Base-by-base conservation (phyloP, 23 red algal species). In the Gracilaria domingensis region DNA sequence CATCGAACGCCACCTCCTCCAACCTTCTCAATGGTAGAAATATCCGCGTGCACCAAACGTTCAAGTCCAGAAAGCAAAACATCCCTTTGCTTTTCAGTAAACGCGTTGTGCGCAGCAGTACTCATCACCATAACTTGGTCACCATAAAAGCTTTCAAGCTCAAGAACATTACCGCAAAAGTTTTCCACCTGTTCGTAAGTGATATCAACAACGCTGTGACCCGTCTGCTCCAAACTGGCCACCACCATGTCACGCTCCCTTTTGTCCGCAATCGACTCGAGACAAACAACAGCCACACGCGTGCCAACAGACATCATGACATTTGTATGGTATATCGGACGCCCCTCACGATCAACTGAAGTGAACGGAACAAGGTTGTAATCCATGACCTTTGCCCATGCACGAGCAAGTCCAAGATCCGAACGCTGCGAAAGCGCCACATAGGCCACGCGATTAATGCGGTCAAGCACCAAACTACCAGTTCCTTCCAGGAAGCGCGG, bases 281-380 rank as follows among this genome's bases (percentile, higher is more conserved):
- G 79, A 47, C 93, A 96, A 38, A 98, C 87, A 14, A 98, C 80
- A 16, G 93, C 96, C 38, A 93, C 89, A 16, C 77, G 90, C n/a
- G 96, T 93, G 36, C 96, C 96, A 18, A 98, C 90, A 45, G 79
- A 75, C 96, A 98, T 95, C 96, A 98, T 98, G 62, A 98, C 96
- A 44, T 98, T 98, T 24, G 96, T 98, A 77, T 98, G 96, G 73
- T 98, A 98, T 49, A 98, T 98, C 17, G 96, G 93, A 57, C 96
- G 84, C 12, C 75, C 72, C 21, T 67, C 47, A 28, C 64, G 81
- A 53, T 98, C 96, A 24, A 80, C 77, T 0, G 96, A 71, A 30
- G 28, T 64, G 71, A 98, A 98, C 23, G 93, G 76, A 12, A 95
- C 88, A 67, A 98, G 39, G n/a, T 85, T 30, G 74, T 98, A 98